phyloP scores from a whole-genome alignment of 1,139 yeast species.

The Lodderomyces theae region DNA sequence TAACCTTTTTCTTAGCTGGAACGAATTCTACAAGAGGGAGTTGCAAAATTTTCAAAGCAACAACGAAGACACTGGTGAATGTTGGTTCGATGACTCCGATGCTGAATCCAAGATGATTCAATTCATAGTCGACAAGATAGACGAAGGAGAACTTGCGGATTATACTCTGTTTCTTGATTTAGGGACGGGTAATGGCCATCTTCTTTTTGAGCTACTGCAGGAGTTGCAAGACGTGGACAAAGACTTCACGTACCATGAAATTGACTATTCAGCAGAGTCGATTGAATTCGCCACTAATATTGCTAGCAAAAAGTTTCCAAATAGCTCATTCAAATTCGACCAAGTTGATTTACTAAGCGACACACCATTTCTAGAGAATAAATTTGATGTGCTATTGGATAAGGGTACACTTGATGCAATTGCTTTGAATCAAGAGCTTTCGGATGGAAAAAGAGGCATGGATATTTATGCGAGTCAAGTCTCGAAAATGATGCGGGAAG shows the following conservation, averaged over 20 bases:
- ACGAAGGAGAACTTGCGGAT: conserved; percentile 22
- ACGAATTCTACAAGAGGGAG: conserved; percentile 75
- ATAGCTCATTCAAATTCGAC: conserved; percentile 38
- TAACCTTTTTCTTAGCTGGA: conserved; percentile 63
- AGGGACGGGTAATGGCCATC: conserved; percentile 96
- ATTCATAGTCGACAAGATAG: conserved; percentile 44
- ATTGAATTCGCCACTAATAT: conserved; percentile 68
- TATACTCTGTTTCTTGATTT: conserved; percentile 60
- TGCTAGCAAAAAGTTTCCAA: conserved; percentile 38
- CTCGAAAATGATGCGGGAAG: conserved; percentile 50
- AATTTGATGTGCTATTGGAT: conserved; percentile 75
- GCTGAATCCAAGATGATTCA: conserved; percentile 82
- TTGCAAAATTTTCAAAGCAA: conserved; percentile 66
- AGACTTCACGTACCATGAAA: conserved; percentile 55
- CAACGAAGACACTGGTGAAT: conserved; percentile 85
- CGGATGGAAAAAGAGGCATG: conserved; percentile 50
- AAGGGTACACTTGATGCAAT: conserved; percentile 97
- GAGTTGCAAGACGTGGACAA: conserved; percentile 40
- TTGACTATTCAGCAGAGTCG: conserved; percentile 83
- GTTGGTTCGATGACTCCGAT: conserved; percentile 93
- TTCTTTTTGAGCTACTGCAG: conserved; percentile 64
- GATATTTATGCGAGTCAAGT: conserved; percentile 66
- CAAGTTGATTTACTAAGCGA: conserved; percentile 46
- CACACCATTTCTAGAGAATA: conserved; percentile 34
- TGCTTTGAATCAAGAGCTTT: conserved; percentile 66